A percentile compares a stretch with the other conserved stretches of the same genome.
Conservation (phyloP, 1,284 basidiomycete species). For the Ganoderma meredithae region DNA sequence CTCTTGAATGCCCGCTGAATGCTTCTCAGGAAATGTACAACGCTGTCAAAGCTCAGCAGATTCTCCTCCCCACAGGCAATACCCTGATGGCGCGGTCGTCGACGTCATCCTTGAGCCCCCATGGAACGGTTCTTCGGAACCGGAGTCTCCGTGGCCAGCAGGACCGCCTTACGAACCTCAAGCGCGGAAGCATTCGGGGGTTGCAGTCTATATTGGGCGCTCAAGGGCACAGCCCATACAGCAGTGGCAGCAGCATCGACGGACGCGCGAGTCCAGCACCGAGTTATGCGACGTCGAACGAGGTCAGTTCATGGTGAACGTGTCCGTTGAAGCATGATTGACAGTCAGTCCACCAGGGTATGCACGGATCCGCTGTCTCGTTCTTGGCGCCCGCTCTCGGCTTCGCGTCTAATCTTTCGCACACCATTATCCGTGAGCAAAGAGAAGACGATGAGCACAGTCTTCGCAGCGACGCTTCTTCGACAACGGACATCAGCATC, state of each 20-base stretch:
- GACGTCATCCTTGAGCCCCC: constrained; percentile 59
- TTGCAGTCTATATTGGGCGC: constrained; percentile 78
- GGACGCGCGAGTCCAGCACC: constrained; percentile 90
- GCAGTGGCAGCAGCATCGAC: constrained; percentile 82
- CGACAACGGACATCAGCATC: constrained; percentile 78
- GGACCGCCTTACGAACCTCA: constrained; percentile 80
- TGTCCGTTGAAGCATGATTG: not conserved
- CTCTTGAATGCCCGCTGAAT: not conserved
- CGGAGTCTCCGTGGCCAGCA: constrained; percentile 70
- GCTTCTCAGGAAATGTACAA: constrained; percentile 86
- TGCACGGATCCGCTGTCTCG: constrained; percentile 45
- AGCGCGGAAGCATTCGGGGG: constrained; percentile 89
- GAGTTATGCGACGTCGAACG: constrained; percentile 86
- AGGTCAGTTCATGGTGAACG: constrained; percentile 53
- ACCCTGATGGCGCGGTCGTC: constrained; percentile 53
- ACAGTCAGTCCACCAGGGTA: constrained; percentile 39
- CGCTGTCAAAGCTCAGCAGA: constrained; percentile 90
- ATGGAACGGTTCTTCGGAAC: constrained; percentile 61
- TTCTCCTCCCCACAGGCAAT: constrained; percentile 78
- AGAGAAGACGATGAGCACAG: constrained; percentile 91
- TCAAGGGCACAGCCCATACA: constrained; percentile 74
- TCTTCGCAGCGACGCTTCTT: constrained; percentile 64
- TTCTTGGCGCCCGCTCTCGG: constrained; percentile 87
- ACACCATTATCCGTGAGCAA: constrained; percentile 94
- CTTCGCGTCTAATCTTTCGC: constrained; percentile 94